These are phyloP conservation scores for Daldinia childiae DNA, from an alignment of 495 filamentous ascomycete species.

Conservation along the genomic window DNA sequence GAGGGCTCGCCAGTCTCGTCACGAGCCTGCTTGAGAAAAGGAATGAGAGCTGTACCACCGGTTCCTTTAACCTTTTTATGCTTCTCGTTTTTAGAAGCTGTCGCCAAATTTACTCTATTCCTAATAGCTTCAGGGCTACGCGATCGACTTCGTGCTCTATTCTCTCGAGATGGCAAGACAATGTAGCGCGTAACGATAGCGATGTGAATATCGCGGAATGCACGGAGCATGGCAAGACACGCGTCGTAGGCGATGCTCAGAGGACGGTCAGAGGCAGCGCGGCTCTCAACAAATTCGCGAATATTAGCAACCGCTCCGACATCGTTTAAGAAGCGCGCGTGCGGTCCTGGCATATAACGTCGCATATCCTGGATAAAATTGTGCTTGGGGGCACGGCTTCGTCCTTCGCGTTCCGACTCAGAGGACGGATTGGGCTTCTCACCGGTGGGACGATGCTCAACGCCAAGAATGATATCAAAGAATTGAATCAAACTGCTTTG, in stretches of 20 bases:
- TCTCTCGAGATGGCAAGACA: constrained; percentile 70
- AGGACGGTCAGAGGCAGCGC: constrained; percentile 64
- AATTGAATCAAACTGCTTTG: constrained; percentile 96
- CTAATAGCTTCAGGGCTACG: constrained; percentile 55
- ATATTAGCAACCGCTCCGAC: constrained; percentile 87
- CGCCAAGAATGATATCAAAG: constrained; percentile 89
- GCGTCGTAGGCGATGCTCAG: constrained; percentile 88
- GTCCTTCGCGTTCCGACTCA: constrained; percentile 60
- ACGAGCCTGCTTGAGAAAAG: constrained; percentile 92
- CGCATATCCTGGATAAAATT: constrained; percentile 98
- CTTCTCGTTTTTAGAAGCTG: constrained; percentile 60
- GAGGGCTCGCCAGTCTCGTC: constrained; percentile 96
- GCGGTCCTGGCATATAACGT: constrained; percentile 92
- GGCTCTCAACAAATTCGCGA: constrained; percentile 77
- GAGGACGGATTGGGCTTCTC: constrained; percentile 62
- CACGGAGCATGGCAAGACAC: constrained; percentile 88
- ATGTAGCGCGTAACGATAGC: constrained; percentile 97
- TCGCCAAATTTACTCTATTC: constrained; percentile 72
- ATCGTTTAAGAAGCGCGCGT: constrained; percentile 86
- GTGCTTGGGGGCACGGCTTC: constrained; percentile 69
- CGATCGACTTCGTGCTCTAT: constrained; percentile 56
- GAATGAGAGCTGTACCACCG: constrained; percentile 90
- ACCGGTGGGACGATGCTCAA: constrained; percentile 92
- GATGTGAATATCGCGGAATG: constrained; percentile 92
- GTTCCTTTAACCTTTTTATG: constrained; percentile 82